phyloP scores from a whole-genome alignment of 1,139 yeast species.

The Yamadazyma friedrichii region DNA sequence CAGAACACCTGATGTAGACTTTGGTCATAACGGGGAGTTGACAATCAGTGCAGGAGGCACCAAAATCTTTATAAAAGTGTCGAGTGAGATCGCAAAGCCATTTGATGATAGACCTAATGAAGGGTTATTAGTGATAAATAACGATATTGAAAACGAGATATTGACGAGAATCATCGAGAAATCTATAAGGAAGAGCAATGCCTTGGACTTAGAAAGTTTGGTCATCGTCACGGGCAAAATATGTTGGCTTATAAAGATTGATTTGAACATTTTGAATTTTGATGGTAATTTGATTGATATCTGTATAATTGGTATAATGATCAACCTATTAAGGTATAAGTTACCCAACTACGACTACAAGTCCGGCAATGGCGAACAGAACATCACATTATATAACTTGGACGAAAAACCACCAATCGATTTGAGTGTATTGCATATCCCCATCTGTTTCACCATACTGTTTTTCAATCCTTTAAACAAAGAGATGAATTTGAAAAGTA shows the following conservation, averaged over 20 bases:
- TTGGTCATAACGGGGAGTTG: slow-evolving; percentile 82
- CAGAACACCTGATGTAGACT: slow-evolving; percentile 59
- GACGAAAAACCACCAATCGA: slow-evolving; percentile 87
- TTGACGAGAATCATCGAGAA: slow-evolving; percentile 82
- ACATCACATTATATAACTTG: slow-evolving; percentile 60
- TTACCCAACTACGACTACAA: slow-evolving; percentile 81
- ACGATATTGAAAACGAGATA: slow-evolving; percentile 80
- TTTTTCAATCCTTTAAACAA: slow-evolving; percentile 68
- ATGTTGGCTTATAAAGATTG: slow-evolving; percentile 90
- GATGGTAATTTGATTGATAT: slow-evolving; percentile 94
- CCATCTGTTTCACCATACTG: slow-evolving; percentile 87
- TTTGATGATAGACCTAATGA: slow-evolving; percentile 92
- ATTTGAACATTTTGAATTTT: slow-evolving; percentile 79
- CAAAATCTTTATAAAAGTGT: slow-evolving; percentile 70
- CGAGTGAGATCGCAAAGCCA: slow-evolving; percentile 79
- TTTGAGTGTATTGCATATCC: slow-evolving; percentile 81
- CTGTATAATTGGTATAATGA: slow-evolving; percentile 86
- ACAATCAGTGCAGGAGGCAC: slow-evolving; percentile 77
- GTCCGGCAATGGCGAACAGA: slow-evolving; percentile 38
- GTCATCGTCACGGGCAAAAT: slow-evolving; percentile 90
- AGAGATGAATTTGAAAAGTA: slow-evolving; percentile 71
- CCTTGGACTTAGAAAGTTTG: slow-evolving; percentile 83
- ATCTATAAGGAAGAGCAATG: slow-evolving; percentile 85
- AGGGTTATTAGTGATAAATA: slow-evolving; percentile 79
- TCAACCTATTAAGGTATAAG: slow-evolving; percentile 77